A percentile compares a stretch with the other conserved stretches of the same genome.
These are phyloP conservation scores for Carex scoparia DNA, from an alignment of 176 grass and related monocot species.

Conservation along the genomic window DNA sequence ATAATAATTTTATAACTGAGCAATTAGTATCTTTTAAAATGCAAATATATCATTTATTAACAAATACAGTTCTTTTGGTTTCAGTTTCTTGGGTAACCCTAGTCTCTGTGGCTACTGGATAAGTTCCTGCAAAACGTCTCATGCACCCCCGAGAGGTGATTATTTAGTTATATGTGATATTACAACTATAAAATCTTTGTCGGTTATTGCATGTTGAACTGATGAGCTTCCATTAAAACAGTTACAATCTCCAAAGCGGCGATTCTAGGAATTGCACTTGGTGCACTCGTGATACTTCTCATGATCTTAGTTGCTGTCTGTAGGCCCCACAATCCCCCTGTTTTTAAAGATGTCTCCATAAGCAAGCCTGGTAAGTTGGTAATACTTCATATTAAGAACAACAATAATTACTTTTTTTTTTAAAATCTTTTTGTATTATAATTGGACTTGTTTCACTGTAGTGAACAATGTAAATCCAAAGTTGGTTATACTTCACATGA, in stretches of 20 bases:
- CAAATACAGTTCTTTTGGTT: conserved; percentile 4
- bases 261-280: conserved; percentile 58
- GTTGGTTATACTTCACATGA: conserved; percentile 94
- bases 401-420: background rate
- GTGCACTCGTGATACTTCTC: conserved; percentile 57
- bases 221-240: conserved; percentile 22
- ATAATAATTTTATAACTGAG: too few relatives aligned
- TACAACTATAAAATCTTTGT: conserved; percentile 2
- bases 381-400: too few relatives aligned
- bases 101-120: conserved; percentile 81
- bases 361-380: conserved; percentile 60
- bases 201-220: background rate
- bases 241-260: conserved; percentile 56
- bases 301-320: conserved; percentile 55
- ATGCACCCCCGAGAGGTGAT: conserved; percentile 44
- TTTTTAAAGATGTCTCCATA: conserved; percentile 48
- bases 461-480: conserved; percentile 62
- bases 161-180: conserved; percentile 18
- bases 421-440: background rate
- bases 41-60: background rate
- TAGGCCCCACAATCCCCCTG: conserved; percentile 42
- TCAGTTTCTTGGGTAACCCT: conserved; percentile 80
- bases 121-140: conserved; percentile 48
- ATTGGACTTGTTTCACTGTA: conserved; percentile 11
- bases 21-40: too few relatives aligned